A percentile compares a stretch with the other conserved stretches of the same genome.
Conservation (phyloP, 139 green algal species). For the Tetraselmis chui region DNA sequence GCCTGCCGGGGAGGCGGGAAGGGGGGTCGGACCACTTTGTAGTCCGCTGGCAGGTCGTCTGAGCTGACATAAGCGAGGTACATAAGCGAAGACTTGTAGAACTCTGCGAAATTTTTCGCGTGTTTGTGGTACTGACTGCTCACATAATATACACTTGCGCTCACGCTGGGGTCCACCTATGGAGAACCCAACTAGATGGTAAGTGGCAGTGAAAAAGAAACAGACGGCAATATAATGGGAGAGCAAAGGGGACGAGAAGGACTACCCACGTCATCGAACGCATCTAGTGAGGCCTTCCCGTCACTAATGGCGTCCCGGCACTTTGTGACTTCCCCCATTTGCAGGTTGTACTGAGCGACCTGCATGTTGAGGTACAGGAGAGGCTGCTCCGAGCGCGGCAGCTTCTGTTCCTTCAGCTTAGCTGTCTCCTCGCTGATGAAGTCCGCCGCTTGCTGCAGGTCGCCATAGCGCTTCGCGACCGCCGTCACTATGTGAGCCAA, state of each 20-base stretch:
- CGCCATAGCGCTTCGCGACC: conserved; percentile 44
- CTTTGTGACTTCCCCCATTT: conserved; percentile 23
- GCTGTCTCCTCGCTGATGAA: conserved; percentile 61
- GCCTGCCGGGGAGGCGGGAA: neutral
- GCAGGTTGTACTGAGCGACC: conserved; percentile 79
- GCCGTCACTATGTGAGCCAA: conserved; percentile 70
- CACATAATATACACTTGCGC: conserved; percentile 78
- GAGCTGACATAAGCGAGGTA: conserved; percentile 88
- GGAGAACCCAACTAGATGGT: neutral
- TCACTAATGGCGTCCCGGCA: conserved; percentile 31
- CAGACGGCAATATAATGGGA: neutral
- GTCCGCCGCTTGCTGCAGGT: conserved; percentile 33
- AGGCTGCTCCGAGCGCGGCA: conserved; percentile 62
- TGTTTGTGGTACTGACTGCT: conserved; percentile 76
- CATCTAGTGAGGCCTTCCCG: conserved; percentile 56
- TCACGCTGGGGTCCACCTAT: conserved; percentile 80
- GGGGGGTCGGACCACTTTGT: conserved; percentile 46
- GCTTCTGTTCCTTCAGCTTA: conserved; percentile 64
- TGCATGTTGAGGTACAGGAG: conserved; percentile 86
- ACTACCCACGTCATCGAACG: conserved; percentile 40
- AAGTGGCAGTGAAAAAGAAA: neutral
- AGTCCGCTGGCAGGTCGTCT: conserved; percentile 68
- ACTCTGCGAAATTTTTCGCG: conserved; percentile 61
- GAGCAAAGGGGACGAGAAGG: neutral
- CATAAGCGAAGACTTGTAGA: conserved; percentile 61